A percentile compares a stretch with the other conserved stretches of the same genome.
Evolutionary conservation across 139 green algal genomes (phyloP).

Genomic region (Chlorella sp.): DNA sequence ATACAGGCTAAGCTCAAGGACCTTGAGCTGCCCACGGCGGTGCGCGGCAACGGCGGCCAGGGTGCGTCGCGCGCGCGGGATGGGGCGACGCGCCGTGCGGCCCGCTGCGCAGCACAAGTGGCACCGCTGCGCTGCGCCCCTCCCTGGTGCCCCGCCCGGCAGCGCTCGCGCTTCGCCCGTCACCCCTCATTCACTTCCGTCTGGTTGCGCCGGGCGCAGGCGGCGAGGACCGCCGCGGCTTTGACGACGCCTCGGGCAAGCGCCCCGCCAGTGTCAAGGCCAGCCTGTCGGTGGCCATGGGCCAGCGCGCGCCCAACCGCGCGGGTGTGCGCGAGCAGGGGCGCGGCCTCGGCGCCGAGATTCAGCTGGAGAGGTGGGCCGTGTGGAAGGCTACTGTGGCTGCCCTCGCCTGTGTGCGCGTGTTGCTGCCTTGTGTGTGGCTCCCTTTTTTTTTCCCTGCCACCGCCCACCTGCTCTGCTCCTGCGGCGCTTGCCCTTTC

Average conservation of each 20-base stretch:
- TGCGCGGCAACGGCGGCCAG: slow-evolving; percentile 81
- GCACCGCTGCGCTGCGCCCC: too few species aligned
- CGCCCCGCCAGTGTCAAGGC: slow-evolving; percentile 92
- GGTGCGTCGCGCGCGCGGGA: too few species aligned
- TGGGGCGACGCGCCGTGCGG: too few species aligned
- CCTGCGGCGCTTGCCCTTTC: too few species aligned
- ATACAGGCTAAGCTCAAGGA: slow-evolving; percentile 67
- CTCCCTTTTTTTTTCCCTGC: too few species aligned
- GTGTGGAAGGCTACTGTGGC: too few species aligned
- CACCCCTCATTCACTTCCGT: background rate
- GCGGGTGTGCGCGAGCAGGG: slow-evolving; percentile 70
- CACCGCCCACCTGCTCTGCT: too few species aligned
- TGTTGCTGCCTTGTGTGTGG: too few species aligned
- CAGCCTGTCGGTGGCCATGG: slow-evolving; percentile 89
- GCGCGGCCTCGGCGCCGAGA: slow-evolving; percentile 35
- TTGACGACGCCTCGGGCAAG: slow-evolving; percentile 57
- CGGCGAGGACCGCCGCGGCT: slow-evolving; percentile 74
- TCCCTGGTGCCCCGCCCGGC: too few species aligned
- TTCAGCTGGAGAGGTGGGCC: slow-evolving; percentile 21
- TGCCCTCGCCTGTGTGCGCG: too few species aligned
- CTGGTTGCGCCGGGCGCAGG: slow-evolving; percentile 27
- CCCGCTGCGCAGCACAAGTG: too few species aligned
- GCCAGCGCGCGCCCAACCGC: slow-evolving; percentile 90
- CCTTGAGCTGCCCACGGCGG: slow-evolving; percentile 67
- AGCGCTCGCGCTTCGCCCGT: too few species aligned